These are phyloP conservation scores for Gentiana macrophylla DNA, from an alignment of 257 asterid genomes.

Conservation along the genomic window DNA sequence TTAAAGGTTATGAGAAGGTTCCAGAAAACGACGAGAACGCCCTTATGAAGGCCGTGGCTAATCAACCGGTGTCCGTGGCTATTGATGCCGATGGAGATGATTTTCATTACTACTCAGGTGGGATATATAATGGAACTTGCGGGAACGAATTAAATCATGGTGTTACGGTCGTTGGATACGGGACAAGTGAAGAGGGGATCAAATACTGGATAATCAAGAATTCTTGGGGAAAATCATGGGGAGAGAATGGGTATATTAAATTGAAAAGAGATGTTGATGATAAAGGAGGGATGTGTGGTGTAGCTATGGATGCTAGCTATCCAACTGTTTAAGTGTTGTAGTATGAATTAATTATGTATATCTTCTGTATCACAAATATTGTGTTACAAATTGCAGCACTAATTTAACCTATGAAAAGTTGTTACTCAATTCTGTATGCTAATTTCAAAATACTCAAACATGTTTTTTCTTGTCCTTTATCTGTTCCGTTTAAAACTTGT, in stretches of 20 bases:
- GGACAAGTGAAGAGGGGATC: conserved; percentile 16
- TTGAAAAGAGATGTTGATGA: conserved; percentile 21
- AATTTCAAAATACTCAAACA: too few relatives aligned
- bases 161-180: conserved; percentile 48
- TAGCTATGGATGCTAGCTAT: conserved; percentile 41
- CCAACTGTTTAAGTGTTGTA: conserved; percentile 14
- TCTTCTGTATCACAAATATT: too few relatives aligned
- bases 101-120: conserved; percentile 43
- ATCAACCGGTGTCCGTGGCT: conserved; percentile 59
- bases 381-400: too few relatives aligned
- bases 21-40: conserved; percentile 28
- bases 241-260: conserved; percentile 50
- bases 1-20: conserved; percentile 30
- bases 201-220: conserved; percentile 63
- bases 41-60: conserved; percentile 38
- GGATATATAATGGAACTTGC: conserved; percentile 40
- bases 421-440: too few relatives aligned
- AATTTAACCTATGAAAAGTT: too few relatives aligned
- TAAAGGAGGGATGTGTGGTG: conserved; percentile 37
- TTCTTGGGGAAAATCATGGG: conserved; percentile 63
- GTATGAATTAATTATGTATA: too few relatives aligned
- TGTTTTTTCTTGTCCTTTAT: too few relatives aligned
- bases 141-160: conserved; percentile 38
- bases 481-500: too few relatives aligned
- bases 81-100: conserved; percentile 34